phyloP scores from a whole-genome alignment of 306 rosid species.

The Mucuna pruriens region DNA sequence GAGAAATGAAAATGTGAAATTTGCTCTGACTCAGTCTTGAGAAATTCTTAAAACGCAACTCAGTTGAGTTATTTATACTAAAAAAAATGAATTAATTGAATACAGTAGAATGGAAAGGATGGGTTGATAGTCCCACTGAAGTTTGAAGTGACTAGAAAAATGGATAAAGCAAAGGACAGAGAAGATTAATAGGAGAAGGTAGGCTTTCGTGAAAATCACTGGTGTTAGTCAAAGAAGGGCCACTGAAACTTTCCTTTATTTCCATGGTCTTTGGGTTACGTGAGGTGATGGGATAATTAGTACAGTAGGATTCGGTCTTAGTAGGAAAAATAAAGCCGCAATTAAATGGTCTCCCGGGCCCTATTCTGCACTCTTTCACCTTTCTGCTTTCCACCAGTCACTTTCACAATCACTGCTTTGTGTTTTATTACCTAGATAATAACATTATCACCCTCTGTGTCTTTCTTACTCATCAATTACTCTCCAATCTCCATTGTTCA shows the following conservation, averaged over 20 bases:
- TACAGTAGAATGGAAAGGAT: too few species aligned
- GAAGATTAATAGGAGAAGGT: neutral
- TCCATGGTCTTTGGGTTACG: neutral
- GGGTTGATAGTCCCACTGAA: too few species aligned
- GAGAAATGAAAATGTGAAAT: too few species aligned
- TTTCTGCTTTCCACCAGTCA: conserved; percentile 6
- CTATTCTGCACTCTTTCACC: neutral
- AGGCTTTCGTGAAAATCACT: neutral
- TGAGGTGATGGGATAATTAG: neutral
- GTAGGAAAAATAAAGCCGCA: conserved; percentile 21
- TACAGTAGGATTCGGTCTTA: neutral
- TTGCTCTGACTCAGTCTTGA: too few species aligned
- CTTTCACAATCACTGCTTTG: neutral
- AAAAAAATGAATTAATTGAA: too few species aligned
- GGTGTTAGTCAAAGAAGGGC: conserved; percentile 18
- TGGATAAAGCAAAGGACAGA: neutral
- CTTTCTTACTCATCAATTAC: too few species aligned
- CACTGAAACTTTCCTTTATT: neutral
- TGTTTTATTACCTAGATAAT: neutral
- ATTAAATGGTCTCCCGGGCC: conserved; percentile 23
- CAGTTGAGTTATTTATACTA: too few species aligned
- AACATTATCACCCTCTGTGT: too few species aligned
- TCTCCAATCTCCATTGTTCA: too few species aligned
- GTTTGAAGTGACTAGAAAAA: too few species aligned
- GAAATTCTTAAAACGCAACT: too few species aligned